Evolutionary conservation across 176 grass and related monocot genomes (phyloP).

Genomic region (Hordeum marinum): DNA sequence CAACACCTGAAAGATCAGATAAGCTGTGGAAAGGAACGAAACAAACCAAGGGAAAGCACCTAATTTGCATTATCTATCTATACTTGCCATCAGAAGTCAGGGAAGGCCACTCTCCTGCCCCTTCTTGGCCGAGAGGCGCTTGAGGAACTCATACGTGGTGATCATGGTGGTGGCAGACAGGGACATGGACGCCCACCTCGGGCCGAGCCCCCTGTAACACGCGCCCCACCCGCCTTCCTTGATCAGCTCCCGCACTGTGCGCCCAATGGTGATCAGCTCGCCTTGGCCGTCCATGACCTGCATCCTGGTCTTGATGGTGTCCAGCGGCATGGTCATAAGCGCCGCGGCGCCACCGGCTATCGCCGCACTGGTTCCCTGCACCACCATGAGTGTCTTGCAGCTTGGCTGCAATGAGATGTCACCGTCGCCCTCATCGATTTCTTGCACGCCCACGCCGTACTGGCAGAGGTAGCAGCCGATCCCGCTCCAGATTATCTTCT

Average conservation of each 20-base stretch:
- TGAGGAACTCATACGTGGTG: slow-evolving; percentile 82
- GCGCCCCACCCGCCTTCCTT: slow-evolving; percentile 70
- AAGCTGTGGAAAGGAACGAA: slow-evolving; percentile 32
- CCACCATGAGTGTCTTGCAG: slow-evolving; percentile 60
- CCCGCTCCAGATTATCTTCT: slow-evolving; percentile 67
- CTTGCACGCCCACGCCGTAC: slow-evolving; percentile 48
- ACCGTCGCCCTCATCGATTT: slow-evolving; percentile 30
- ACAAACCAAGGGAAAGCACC: slow-evolving; percentile 36
- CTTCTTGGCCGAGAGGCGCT: slow-evolving; percentile 74
- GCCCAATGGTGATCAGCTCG: slow-evolving; percentile 39
- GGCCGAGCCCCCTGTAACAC: slow-evolving; percentile 70
- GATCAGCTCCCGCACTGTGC: slow-evolving; percentile 49
- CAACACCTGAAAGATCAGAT: slow-evolving; percentile 17
- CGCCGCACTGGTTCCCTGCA: slow-evolving; percentile 63
- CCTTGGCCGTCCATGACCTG: slow-evolving; percentile 68
- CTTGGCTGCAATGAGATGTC: slow-evolving; percentile 44
- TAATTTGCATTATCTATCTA: slow-evolving; percentile 19
- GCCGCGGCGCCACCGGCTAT: slow-evolving; percentile 56
- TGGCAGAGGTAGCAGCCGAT: slow-evolving; percentile 53
- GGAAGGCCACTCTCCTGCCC: slow-evolving; percentile 29
- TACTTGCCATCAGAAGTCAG: slow-evolving; percentile 28
- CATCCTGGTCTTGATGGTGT: slow-evolving; percentile 89
- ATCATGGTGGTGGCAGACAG: slow-evolving; percentile 82
- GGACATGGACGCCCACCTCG: slow-evolving; percentile 85
- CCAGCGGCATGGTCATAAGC: slow-evolving; percentile 75